Evolutionary conservation across 2,329 filamentous ascomycete genomes (phyloP).

Genomic region (Pseudocercospora fuligena): DNA sequence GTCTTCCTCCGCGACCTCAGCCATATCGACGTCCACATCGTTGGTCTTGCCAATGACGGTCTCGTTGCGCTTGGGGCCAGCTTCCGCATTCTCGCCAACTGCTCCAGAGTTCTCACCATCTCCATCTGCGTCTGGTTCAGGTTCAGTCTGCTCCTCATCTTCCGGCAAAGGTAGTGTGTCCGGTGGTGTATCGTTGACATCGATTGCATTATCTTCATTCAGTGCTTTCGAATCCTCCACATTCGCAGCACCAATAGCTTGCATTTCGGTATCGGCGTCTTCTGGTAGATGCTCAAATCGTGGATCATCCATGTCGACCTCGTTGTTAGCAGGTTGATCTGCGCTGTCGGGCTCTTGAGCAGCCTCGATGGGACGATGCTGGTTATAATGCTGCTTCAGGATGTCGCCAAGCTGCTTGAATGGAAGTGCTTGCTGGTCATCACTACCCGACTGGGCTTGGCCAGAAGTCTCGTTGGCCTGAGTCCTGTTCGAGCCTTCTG

Average conservation of each 20-base stretch:
- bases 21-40: constrained; percentile 47
- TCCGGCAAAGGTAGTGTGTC: constrained; percentile 40
- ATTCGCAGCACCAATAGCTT: constrained; percentile 85
- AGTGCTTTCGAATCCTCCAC: constrained; percentile 86
- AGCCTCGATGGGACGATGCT: constrained; percentile 79
- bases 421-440: constrained; percentile 59
- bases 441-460: constrained; percentile 23
- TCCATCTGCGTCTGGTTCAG: constrained; percentile 46
- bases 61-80: constrained; percentile 36
- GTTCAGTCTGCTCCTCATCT: constrained; percentile 34
- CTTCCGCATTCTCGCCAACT: constrained; percentile 19
- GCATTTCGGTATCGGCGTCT: constrained; percentile 80
- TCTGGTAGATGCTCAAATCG: constrained; percentile 94
- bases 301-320: constrained; percentile 69
- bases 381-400: constrained; percentile 88
- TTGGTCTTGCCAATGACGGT: constrained; percentile 53
- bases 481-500: constrained; percentile 29
- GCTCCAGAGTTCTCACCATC: constrained; percentile 34
- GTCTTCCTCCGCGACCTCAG: constrained; percentile 44
- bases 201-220: constrained; percentile 81
- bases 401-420: constrained; percentile 96
- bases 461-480: constrained; percentile 26
- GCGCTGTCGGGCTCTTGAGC: constrained; percentile 55
- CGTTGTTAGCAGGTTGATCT: constrained; percentile 53
- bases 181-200: constrained; percentile 48